Percentiles rank a stretch among this genome's conserved stretches.
phyloP scores from a whole-genome alignment of 768 basidiomycete species.

The Sarcomyxa edulis region DNA sequence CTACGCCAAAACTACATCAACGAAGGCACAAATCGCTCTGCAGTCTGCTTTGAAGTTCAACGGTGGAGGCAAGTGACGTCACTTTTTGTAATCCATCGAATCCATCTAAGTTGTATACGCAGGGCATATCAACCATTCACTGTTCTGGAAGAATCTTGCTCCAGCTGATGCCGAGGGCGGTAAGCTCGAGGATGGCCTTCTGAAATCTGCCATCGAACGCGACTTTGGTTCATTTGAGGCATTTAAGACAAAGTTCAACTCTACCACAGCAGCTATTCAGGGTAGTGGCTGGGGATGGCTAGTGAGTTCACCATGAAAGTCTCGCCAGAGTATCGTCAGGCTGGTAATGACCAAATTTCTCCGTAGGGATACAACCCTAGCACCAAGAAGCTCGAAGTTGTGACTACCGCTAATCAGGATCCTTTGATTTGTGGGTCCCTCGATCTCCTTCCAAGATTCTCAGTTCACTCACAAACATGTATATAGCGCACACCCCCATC shows the following conservation, averaged over 20 bases:
- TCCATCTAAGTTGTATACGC: not conserved
- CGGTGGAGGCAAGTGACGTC: slow-evolving; percentile 10
- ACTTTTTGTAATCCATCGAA: no score
- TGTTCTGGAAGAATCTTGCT: slow-evolving; percentile 98
- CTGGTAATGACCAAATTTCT: no score
- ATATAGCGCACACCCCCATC: slow-evolving; percentile 76
- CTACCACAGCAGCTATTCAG: slow-evolving; percentile 87
- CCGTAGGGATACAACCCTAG: slow-evolving; percentile 61
- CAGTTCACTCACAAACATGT: slow-evolving; percentile 4
- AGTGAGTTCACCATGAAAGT: slow-evolving; percentile 31
- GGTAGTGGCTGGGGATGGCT: slow-evolving; percentile 99
- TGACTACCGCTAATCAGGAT: slow-evolving; percentile 96
- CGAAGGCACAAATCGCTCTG: slow-evolving; percentile 81
- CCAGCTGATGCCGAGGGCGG: slow-evolving; percentile 64
- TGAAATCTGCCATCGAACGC: slow-evolving; percentile 70
- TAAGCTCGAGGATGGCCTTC: slow-evolving; percentile 53
- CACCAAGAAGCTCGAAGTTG: slow-evolving; percentile 77
- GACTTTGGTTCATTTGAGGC: slow-evolving; percentile 86
- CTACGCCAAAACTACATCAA: slow-evolving; percentile 59
- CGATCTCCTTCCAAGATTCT: not conserved
- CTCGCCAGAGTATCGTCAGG: not conserved
- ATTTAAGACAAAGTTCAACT: slow-evolving; percentile 84
- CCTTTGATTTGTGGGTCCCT: slow-evolving; percentile 50
- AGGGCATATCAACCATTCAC: slow-evolving; percentile 92
- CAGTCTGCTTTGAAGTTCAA: slow-evolving; percentile 87